Evolutionary conservation across 306 rosid genomes (phyloP).

Genomic region (Abrus pulchellus): DNA sequence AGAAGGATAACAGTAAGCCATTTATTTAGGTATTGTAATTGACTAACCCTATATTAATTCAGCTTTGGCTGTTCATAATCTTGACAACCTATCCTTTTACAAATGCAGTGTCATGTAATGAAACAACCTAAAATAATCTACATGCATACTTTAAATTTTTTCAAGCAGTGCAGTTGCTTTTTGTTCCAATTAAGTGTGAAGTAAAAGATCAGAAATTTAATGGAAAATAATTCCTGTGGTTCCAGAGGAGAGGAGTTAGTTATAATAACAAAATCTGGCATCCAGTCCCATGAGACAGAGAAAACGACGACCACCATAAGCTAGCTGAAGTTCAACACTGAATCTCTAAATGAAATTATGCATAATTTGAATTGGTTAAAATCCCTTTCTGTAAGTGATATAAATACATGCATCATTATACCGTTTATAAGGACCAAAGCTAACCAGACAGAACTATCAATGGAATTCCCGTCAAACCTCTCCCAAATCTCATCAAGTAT

Average conservation of each 20-base stretch:
- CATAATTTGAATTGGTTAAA: not conserved
- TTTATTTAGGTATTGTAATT: not conserved
- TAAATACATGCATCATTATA: slow-evolving; percentile 11
- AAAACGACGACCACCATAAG: not conserved
- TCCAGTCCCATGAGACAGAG: not conserved
- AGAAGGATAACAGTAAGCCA: not conserved
- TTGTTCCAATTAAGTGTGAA: not conserved
- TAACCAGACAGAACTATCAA: not conserved
- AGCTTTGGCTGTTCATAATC: not conserved
- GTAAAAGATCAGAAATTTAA: not conserved
- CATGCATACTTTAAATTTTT: not conserved
- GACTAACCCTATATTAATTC: not conserved
- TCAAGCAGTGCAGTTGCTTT: not conserved
- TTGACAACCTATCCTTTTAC: not conserved
- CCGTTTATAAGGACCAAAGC: not conserved
- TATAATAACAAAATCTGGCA: not conserved
- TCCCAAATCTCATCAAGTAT: not conserved
- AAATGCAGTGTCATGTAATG: not conserved
- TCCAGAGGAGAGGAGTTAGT: not conserved
- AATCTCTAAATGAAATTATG: not conserved
- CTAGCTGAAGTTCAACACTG: not conserved
- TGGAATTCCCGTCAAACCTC: not conserved
- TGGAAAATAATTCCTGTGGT: not conserved
- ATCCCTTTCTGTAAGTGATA: not conserved
- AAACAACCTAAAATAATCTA: not conserved